Percentiles rank a stretch among this genome's conserved stretches.
Evolutionary conservation across 495 filamentous ascomycete species (phyloP).

Genomic region (Xylaria sp.): DNA sequence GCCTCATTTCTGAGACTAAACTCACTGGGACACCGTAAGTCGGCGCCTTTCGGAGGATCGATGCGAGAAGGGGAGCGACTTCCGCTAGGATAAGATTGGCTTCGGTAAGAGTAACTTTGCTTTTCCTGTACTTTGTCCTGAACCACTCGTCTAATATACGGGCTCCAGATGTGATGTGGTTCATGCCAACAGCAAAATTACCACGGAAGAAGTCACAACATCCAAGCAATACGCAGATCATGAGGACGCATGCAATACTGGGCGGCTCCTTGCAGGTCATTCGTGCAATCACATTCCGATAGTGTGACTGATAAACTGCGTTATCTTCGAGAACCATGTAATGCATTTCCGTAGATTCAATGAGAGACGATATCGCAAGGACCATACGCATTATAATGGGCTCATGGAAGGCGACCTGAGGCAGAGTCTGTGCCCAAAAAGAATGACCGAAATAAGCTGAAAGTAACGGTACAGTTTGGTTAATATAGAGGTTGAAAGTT

Average conservation of each 20-base stretch:
- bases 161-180: background rate
- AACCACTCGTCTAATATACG: constrained; percentile 1
- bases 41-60: background rate
- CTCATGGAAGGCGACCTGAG: background rate
- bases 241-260: background rate
- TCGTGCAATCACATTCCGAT: background rate
- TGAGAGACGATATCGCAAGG: background rate
- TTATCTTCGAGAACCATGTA: background rate
- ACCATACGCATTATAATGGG: background rate
- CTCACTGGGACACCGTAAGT: background rate
- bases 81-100: background rate
- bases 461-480: background rate
- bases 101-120: background rate
- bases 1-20: background rate
- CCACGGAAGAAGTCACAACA: background rate
- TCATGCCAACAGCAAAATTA: background rate
- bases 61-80: background rate
- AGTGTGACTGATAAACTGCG: background rate
- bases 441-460: background rate
- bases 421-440: background rate
- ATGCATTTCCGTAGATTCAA: background rate
- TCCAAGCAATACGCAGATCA: background rate
- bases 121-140: background rate
- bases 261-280: background rate
- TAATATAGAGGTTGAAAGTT: background rate